These are phyloP conservation scores for Epichloe scottii DNA, from an alignment of 2,329 filamentous ascomycete species.

Conservation along the genomic window DNA sequence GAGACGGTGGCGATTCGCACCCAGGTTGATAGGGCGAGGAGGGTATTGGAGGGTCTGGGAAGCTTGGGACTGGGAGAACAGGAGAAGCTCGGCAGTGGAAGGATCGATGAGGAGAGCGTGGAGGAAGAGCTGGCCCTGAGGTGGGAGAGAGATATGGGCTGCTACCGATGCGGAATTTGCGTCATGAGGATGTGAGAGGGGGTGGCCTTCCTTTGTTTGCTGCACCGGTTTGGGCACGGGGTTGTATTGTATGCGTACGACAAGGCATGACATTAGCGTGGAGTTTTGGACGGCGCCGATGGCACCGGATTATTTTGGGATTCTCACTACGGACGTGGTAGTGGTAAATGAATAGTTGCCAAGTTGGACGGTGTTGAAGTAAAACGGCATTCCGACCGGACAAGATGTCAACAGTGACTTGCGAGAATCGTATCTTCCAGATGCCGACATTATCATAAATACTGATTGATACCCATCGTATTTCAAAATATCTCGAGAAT, in stretches of 20 bases:
- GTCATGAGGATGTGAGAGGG: constrained; percentile 7
- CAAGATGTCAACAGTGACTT: too few species aligned
- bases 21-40: constrained; percentile 59
- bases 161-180: constrained; percentile 28
- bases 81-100: background rate
- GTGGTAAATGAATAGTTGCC: too few species aligned
- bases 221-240: background rate
- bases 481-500: too few species aligned
- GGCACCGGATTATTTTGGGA: too few species aligned
- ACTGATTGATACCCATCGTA: too few species aligned
- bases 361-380: too few species aligned
- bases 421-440: too few species aligned
- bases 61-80: constrained; percentile 27
- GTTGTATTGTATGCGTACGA: too few species aligned
- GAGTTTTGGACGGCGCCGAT: background rate
- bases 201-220: background rate
- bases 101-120: constrained; percentile 7
- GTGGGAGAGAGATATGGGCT: constrained; percentile 29
- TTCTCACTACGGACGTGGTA: too few species aligned
- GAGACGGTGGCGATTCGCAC: constrained; percentile 60
- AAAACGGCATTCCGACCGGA: too few species aligned
- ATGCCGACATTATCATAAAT: too few species aligned
- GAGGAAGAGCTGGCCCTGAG: constrained; percentile 10
- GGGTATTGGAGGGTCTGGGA: constrained; percentile 57
- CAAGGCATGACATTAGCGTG: background rate